Evolutionary conservation across 768 basidiomycete species (phyloP), one percentile per base, ranked within the genome.

Genomic region (Lactifluus pinguis): DNA sequence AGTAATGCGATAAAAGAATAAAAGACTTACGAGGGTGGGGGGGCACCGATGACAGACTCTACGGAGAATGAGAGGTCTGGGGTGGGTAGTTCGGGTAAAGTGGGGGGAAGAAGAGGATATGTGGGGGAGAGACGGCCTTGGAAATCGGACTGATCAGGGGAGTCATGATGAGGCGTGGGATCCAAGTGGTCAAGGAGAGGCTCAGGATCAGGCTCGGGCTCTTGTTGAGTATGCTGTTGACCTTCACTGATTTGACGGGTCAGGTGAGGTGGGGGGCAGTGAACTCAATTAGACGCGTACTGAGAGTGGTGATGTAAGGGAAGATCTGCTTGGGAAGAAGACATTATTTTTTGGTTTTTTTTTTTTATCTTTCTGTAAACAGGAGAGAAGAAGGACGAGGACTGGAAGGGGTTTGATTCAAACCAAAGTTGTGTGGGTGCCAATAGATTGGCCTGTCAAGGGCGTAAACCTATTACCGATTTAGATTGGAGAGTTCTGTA

Each of bases 231-330:
- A 25, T 25, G 25, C 25, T 25, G 13, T 11, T 10, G 13, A 49
- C 38, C 32, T 45, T 53, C 30, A 15, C 42, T 39, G 9, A 9
- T 5, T 34, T 41, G 53, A 58, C 34, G 61, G 9, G 57, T 53
- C 57, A 53, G 52, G 51, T 53, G 57, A 21, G 53, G 17, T 48
- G 17, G 49, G 32, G 49, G 49, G 36, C 39, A 44, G 42, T 38
- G 45, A 60, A 60, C 38, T 60, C 51, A 41, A 60, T 21, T 60
- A 54, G 59, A 54, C 51, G 52, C 59, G 52, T 60, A 60, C 59
- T 60, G 15, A 3, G 41, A 51, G 34, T 14, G 50, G 49, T 57
- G 57, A 60, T 60, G 59, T 53, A 60, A 59, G 42, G 58, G 30
- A 30, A 49, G 59, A 54, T 60, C 59, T 41, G 15, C 52, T 42